These are phyloP conservation scores for Rhodotorula paludigena DNA, from an alignment of 768 basidiomycete species.

Conservation along the genomic window DNA sequence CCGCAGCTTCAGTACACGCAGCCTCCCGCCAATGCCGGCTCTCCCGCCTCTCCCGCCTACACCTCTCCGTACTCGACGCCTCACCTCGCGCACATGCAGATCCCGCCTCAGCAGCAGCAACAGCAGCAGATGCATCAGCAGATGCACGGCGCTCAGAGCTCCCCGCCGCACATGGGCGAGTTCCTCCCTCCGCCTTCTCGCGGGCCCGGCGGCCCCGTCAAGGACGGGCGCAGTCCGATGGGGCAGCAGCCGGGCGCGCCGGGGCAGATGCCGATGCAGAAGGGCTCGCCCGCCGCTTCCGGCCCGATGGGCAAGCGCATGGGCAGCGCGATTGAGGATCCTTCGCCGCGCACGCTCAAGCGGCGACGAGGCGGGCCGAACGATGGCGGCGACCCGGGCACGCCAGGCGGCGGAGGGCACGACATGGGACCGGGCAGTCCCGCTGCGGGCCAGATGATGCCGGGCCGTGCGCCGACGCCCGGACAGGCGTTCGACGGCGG, in stretches of 20 bases:
- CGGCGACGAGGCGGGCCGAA: slow-evolving; percentile 16
- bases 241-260: neutral
- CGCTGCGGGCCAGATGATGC: neutral
- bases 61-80: slow-evolving; percentile 29
- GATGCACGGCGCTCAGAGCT: slow-evolving; percentile 8
- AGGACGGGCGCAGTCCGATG: neutral
- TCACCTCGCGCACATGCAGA: slow-evolving; percentile 19
- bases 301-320: slow-evolving; percentile 14
- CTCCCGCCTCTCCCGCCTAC: slow-evolving; percentile 33
- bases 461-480: slow-evolving; percentile 1
- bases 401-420: neutral
- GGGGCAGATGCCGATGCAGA: too few relatives aligned
- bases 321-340: slow-evolving; percentile 20
- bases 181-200: slow-evolving; percentile 19
- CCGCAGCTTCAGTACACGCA: neutral
- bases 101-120: slow-evolving; percentile 5
- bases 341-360: slow-evolving; percentile 28
- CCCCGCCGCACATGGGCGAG: slow-evolving; percentile 14
- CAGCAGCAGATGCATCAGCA: neutral
- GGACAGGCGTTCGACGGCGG: neutral
- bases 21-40: slow-evolving; percentile 11
- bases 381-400: slow-evolving; percentile 20
- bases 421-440: slow-evolving; percentile 19
- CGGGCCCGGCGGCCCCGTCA: slow-evolving; percentile 1
- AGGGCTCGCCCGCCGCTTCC: slow-evolving; percentile 14